phyloP scores from a whole-genome alignment of 2,329 filamentous ascomycete genomes.

The Colletotrichum eleusines region DNA sequence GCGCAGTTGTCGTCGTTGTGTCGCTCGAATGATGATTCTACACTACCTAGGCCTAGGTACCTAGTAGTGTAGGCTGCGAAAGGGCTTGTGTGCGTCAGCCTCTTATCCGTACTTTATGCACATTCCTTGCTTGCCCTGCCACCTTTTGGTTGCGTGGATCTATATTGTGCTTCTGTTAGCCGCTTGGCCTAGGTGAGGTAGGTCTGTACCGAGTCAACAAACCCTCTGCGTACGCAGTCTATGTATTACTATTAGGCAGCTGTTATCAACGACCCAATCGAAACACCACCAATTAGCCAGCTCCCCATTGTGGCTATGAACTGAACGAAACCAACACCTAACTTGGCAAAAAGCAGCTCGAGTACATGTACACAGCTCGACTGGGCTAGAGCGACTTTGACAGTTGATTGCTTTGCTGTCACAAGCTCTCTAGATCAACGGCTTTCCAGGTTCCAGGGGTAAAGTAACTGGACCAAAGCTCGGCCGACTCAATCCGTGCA shows the following conservation, averaged over 20 bases:
- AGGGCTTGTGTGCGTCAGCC: slow-evolving; percentile 26
- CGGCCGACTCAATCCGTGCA: slow-evolving; percentile 21
- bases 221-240: not conserved
- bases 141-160: not conserved
- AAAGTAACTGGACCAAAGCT: not conserved
- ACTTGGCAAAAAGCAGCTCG: not conserved
- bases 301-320: slow-evolving; percentile 26
- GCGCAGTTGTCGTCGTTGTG: slow-evolving; percentile 1
- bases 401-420: not conserved
- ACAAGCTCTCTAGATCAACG: slow-evolving; percentile 4
- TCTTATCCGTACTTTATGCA: slow-evolving; percentile 5
- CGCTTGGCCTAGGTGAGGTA: not conserved
- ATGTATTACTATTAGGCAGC: no score
- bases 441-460: slow-evolving; percentile 15
- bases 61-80: slow-evolving; percentile 4
- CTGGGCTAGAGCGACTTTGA: not conserved
- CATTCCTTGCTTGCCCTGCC: not conserved
- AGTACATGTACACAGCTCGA: not conserved
- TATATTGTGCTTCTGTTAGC: slow-evolving; percentile 1
- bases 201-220: not conserved
- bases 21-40: slow-evolving; percentile 6
- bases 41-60: no score
- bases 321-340: slow-evolving; percentile 11
- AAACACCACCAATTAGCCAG: not conserved
- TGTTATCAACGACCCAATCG: not conserved